A percentile compares a stretch with the other conserved stretches of the same genome.
Evolutionary conservation across 139 green algal genomes (phyloP).

Genomic region (Chlorella sp.): DNA sequence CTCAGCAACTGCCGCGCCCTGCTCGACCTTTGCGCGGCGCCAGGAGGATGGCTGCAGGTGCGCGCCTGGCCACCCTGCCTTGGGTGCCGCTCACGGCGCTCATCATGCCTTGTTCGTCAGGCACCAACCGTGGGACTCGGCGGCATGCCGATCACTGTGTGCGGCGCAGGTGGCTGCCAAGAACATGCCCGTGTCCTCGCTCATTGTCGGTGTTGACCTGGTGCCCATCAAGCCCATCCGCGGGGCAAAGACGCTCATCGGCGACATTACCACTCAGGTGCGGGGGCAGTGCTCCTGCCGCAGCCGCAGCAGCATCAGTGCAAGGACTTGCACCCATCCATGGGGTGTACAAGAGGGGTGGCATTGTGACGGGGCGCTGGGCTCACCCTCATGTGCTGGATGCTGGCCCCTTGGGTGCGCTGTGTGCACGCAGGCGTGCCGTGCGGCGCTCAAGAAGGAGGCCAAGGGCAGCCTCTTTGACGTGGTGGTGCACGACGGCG

Average conservation of each 20-base stretch:
- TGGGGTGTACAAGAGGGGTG: no score
- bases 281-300: slow-evolving; percentile 6
- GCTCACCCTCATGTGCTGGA: no score
- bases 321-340: background rate
- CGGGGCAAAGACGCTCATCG: slow-evolving; percentile 77
- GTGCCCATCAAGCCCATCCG: slow-evolving; percentile 87
- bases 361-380: no score
- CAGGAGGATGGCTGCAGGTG: slow-evolving; percentile 59
- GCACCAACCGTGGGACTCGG: no score
- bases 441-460: slow-evolving; percentile 71
- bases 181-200: slow-evolving; percentile 82
- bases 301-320: background rate
- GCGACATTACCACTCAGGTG: slow-evolving; percentile 92
- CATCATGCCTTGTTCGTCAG: no score
- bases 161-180: slow-evolving; percentile 95
- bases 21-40: slow-evolving; percentile 97
- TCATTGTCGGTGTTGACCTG: slow-evolving; percentile 95
- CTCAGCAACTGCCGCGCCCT: slow-evolving; percentile 65
- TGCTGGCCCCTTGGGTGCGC: no score
- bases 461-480: slow-evolving; percentile 74
- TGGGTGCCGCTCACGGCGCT: no score
- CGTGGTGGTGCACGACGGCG: slow-evolving; percentile 94
- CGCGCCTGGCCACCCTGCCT: background rate
- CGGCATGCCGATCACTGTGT: no score
- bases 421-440: slow-evolving; percentile 46